Percentiles rank a stretch among this genome's conserved stretches.
Evolutionary conservation across 495 filamentous ascomycete species (phyloP).

Genomic region (Tuber magnatum): DNA sequence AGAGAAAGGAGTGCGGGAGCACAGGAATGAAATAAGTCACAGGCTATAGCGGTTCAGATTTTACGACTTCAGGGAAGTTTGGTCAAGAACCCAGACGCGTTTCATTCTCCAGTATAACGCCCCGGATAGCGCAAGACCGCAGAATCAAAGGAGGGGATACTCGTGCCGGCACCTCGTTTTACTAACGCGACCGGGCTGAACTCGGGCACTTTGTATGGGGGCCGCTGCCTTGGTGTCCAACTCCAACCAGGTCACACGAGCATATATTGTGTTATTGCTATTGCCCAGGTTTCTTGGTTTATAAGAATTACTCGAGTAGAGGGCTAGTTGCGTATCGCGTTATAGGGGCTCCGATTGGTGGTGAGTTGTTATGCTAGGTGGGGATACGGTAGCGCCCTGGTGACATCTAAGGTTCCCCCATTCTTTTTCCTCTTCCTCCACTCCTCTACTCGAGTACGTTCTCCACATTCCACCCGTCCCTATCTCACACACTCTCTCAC

Average conservation of each 20-base stretch:
- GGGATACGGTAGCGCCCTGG: not conserved
- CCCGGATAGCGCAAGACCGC: not conserved
- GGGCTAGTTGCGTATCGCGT: not conserved
- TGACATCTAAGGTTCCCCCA: not conserved
- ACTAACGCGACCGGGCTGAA: not conserved
- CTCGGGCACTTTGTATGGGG: not conserved
- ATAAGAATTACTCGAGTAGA: conserved; percentile 3
- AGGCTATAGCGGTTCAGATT: not conserved
- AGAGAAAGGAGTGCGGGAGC: not conserved
- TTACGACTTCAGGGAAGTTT: not conserved
- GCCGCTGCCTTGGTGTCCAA: not conserved
- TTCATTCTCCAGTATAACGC: not conserved
- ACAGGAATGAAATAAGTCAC: not conserved
- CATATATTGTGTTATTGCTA: not conserved
- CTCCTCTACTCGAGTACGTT: not conserved
- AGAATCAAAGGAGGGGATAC: not conserved
- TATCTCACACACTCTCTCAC: not conserved
- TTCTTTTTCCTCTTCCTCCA: not conserved
- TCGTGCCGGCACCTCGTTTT: not conserved
- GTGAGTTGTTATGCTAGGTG: not conserved
- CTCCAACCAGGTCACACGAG: not conserved
- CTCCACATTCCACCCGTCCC: not conserved
- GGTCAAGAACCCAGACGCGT: not conserved
- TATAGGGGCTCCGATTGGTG: not conserved
- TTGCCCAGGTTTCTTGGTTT: not conserved